Conservation (phyloP, 2,329 filamentous ascomycete genomes). For the Penicillium aurantiogriseum region DNA sequence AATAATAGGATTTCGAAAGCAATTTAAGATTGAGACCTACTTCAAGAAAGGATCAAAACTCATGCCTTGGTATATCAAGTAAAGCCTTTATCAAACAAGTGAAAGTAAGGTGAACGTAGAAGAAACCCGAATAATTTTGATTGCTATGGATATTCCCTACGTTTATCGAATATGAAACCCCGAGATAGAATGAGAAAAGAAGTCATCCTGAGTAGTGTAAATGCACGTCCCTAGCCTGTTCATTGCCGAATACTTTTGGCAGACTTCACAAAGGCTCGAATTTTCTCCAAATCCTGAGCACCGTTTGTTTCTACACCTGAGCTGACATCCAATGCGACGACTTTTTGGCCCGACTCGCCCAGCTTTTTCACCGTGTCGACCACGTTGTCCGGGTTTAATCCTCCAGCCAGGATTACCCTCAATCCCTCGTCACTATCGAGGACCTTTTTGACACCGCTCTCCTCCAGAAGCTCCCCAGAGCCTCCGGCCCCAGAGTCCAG, state of each 20-base stretch:
- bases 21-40: background rate
- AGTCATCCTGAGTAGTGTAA: slow-evolving; percentile 4
- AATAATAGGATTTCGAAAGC: background rate
- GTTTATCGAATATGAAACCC: background rate
- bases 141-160: background rate
- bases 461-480: slow-evolving; percentile 74
- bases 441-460: slow-evolving; percentile 64
- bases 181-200: background rate
- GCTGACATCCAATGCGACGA: slow-evolving; percentile 87
- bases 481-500: slow-evolving; percentile 83
- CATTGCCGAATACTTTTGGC: slow-evolving; percentile 57
- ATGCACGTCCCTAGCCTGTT: slow-evolving; percentile 5
- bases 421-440: slow-evolving; percentile 69
- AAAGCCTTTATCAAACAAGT: background rate
- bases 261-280: slow-evolving; percentile 72
- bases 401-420: slow-evolving; percentile 78
- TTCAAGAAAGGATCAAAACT: background rate
- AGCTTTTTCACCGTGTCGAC: slow-evolving; percentile 62
- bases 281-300: slow-evolving; percentile 76
- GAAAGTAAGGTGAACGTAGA: background rate
- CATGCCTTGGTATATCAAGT: background rate
- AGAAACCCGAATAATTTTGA: background rate
- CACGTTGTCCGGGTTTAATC: slow-evolving; percentile 78
- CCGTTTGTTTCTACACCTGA: slow-evolving; percentile 88
- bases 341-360: slow-evolving; percentile 58